phyloP scores from a whole-genome alignment of 106 monocot species.

The Platanthera zijinensis region DNA sequence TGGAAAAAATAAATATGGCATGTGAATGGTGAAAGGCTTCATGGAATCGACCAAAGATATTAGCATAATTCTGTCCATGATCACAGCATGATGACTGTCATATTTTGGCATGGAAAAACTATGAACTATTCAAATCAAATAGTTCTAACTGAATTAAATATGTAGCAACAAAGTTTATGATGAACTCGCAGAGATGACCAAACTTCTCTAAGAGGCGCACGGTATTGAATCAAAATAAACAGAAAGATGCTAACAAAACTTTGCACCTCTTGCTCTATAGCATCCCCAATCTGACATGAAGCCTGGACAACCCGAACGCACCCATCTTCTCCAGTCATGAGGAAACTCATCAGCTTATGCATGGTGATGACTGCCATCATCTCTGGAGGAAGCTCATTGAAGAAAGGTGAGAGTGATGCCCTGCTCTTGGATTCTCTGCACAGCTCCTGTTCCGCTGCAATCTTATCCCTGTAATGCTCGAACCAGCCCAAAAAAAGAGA shows the following conservation, averaged over 20 bases:
- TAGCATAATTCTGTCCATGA: no score
- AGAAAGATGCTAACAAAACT: background rate
- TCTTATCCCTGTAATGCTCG: slow-evolving; percentile 68
- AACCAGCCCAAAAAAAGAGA: slow-evolving; percentile 93
- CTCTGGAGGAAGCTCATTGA: slow-evolving; percentile 63
- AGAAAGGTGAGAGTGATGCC: slow-evolving; percentile 25
- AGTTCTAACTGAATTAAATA: no score
- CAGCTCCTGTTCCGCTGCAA: slow-evolving; percentile 49
- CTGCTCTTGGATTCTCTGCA: slow-evolving; percentile 24
- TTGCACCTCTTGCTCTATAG: slow-evolving; percentile 87
- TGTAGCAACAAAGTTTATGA: no score
- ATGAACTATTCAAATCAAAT: no score
- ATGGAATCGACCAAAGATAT: no score
- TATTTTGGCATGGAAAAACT: no score
- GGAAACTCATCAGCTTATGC: slow-evolving; percentile 89
- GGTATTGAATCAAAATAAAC: background rate
- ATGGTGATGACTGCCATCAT: slow-evolving; percentile 99
- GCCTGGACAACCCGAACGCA: slow-evolving; percentile 61
- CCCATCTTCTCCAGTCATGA: slow-evolving; percentile 70
- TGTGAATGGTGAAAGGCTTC: no score
- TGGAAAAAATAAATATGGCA: no score
- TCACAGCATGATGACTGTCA: no score
- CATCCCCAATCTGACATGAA: slow-evolving; percentile 55
- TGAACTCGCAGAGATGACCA: no score
- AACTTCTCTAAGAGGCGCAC: no score